Evolutionary conservation across 1,139 yeast species (phyloP).

Genomic region (Taphrina confusa): DNA sequence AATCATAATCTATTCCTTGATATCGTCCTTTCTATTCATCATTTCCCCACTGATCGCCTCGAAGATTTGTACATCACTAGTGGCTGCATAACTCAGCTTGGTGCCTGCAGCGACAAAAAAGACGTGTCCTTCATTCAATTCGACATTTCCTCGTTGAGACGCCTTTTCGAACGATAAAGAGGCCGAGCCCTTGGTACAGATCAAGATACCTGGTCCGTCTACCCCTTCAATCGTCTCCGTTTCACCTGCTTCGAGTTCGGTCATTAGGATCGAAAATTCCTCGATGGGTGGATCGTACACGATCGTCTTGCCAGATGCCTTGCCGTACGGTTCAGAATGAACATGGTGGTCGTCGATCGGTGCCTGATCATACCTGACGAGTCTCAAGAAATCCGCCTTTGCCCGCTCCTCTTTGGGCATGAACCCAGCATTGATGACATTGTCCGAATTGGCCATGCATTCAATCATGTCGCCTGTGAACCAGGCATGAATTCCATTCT

Average conservation of each 20-base stretch:
- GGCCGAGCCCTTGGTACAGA: constrained; percentile 84
- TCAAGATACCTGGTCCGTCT: constrained; percentile 84
- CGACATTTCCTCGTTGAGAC: constrained; percentile 42
- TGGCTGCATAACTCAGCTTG: constrained; percentile 62
- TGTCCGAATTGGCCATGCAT: constrained; percentile 99
- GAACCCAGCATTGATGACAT: constrained; percentile 97
- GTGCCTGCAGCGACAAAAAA: constrained; percentile 80
- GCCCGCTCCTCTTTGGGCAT: constrained; percentile 66
- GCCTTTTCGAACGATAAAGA: constrained; percentile 48
- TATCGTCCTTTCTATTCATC: constrained; percentile 19
- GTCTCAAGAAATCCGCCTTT: constrained; percentile 7
- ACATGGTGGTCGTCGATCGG: constrained; percentile 22
- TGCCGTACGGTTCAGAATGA: constrained; percentile 4
- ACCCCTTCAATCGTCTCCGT: constrained; percentile 57
- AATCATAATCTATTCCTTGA: not conserved
- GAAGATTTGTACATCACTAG: constrained; percentile 68
- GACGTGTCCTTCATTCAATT: constrained; percentile 66
- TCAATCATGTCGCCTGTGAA: constrained; percentile 95
- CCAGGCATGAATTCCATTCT: constrained; percentile 97
- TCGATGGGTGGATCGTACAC: constrained; percentile 95
- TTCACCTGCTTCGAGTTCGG: constrained; percentile 53
- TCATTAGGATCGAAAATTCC: constrained; percentile 87
- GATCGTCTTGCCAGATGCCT: constrained; percentile 51
- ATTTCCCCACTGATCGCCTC: constrained; percentile 50
- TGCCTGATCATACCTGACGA: constrained; percentile 11